These are phyloP conservation scores for Cryptococcus neoformans DNA, from an alignment of 1,284 basidiomycete species.

Conservation along the genomic window DNA sequence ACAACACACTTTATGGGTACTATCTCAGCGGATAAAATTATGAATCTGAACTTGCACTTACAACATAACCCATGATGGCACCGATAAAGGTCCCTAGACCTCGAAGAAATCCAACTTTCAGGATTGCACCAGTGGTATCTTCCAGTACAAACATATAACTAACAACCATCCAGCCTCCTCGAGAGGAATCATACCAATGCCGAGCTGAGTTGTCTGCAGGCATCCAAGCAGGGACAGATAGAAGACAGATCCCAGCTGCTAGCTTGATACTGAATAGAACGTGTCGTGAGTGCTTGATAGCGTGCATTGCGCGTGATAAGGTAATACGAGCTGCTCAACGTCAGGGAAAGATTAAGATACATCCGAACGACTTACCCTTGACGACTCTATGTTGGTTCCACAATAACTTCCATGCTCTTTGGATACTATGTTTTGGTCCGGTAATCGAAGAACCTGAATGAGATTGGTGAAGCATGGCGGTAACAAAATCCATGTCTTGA, in stretches of 20 bases:
- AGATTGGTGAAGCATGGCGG: slow-evolving; percentile 16
- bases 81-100: slow-evolving; percentile 51
- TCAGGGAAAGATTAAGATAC: background rate
- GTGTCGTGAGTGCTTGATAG: slow-evolving; percentile 49
- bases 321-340: slow-evolving; percentile 26
- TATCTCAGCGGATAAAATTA: background rate
- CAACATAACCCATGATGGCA: slow-evolving; percentile 46
- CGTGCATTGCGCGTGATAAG: slow-evolving; percentile 32
- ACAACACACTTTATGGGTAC: slow-evolving; percentile 34
- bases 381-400: slow-evolving; percentile 36
- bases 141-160: slow-evolving; percentile 53
- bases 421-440: slow-evolving; percentile 2
- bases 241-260: slow-evolving; percentile 47
- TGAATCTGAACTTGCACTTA: slow-evolving; percentile 18
- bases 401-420: slow-evolving; percentile 28
- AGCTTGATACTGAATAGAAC: slow-evolving; percentile 51
- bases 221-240: slow-evolving; percentile 50
- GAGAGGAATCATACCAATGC: slow-evolving; percentile 44
- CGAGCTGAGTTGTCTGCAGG: slow-evolving; percentile 31
- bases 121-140: slow-evolving; percentile 51
- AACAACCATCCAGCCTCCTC: slow-evolving; percentile 51
- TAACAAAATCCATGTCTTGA: slow-evolving; percentile 28
- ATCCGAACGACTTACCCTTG: slow-evolving; percentile 16
- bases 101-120: slow-evolving; percentile 50
- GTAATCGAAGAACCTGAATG: background rate